Percentiles rank a stretch among this genome's conserved stretches.
Conservation (phyloP, 352 stramenopile genomes). For the Phytophthora megakarya region DNA sequence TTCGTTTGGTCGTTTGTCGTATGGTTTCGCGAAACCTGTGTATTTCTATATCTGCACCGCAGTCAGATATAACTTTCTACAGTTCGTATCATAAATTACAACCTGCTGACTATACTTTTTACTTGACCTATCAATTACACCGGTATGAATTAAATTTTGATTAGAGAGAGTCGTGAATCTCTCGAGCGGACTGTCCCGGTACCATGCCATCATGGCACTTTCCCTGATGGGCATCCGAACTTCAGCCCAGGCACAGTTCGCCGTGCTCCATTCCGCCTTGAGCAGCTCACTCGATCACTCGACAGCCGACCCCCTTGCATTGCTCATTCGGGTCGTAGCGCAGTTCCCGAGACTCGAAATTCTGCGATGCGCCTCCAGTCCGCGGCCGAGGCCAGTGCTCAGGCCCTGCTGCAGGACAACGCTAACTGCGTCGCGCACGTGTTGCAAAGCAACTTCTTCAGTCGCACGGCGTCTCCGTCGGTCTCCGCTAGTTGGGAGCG, state of each 20-base stretch:
- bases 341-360: slow-evolving; percentile 7
- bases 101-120: background rate
- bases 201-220: slow-evolving; percentile 14
- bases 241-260: slow-evolving; percentile 21
- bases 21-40: slow-evolving; percentile 14
- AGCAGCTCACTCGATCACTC: slow-evolving; percentile 8
- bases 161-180: background rate
- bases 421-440: slow-evolving; percentile 41
- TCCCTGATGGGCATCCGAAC: slow-evolving; percentile 21
- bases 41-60: background rate
- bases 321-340: slow-evolving; percentile 29
- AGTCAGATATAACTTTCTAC: background rate
- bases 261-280: slow-evolving; percentile 29
- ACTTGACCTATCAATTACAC: background rate
- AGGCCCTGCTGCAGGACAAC: slow-evolving; percentile 40
- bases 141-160: background rate
- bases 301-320: slow-evolving; percentile 2
- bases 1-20: slow-evolving; percentile 17
- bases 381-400: slow-evolving; percentile 28
- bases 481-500: slow-evolving; percentile 43
- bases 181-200: background rate
- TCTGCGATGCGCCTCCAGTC: slow-evolving; percentile 33
- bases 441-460: slow-evolving; percentile 45
- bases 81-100: background rate
- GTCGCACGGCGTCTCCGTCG: slow-evolving; percentile 35